Conservation (phyloP, 225 moss, liverwort and hornwort genomes). For the Anthoceros angustus region DNA sequence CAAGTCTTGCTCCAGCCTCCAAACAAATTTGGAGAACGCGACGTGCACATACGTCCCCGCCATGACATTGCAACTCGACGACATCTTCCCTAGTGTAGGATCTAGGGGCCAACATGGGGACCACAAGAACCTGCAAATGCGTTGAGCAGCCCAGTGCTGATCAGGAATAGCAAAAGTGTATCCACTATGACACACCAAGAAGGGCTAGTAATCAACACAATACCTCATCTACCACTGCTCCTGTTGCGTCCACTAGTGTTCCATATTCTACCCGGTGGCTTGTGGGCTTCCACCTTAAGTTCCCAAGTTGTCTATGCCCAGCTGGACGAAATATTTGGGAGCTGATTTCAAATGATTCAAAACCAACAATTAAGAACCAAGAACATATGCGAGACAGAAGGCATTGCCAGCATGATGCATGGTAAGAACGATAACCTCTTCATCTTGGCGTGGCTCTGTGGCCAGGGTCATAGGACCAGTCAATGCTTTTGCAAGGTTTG, state of each 20-base stretch:
- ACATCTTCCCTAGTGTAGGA: constrained; percentile 96
- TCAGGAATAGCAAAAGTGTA: background rate
- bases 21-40: constrained; percentile 85
- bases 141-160: constrained; percentile 2
- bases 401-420: background rate
- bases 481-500: background rate
- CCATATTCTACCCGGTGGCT: constrained; percentile 89
- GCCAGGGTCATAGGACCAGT: constrained; percentile 16
- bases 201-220: background rate
- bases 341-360: constrained; percentile 12
- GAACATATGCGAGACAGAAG: background rate
- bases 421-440: background rate
- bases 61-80: constrained; percentile 94
- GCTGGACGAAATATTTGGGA: constrained; percentile 42
- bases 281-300: constrained; percentile 37
- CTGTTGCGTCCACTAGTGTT: constrained; percentile 48
- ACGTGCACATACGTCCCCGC: constrained; percentile 80
- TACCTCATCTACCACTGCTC: constrained; percentile 73
- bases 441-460: constrained; percentile 11
- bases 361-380: constrained; percentile 10
- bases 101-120: constrained; percentile 89
- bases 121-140: constrained; percentile 47
- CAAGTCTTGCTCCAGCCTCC: constrained; percentile 93
- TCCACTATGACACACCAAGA: background rate
- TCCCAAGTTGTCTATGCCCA: constrained; percentile 19